A percentile compares a stretch with the other conserved stretches of the same genome.
Conservation (phyloP, 208 protist genomes). For the Acanthamoeba triangularis region DNA sequence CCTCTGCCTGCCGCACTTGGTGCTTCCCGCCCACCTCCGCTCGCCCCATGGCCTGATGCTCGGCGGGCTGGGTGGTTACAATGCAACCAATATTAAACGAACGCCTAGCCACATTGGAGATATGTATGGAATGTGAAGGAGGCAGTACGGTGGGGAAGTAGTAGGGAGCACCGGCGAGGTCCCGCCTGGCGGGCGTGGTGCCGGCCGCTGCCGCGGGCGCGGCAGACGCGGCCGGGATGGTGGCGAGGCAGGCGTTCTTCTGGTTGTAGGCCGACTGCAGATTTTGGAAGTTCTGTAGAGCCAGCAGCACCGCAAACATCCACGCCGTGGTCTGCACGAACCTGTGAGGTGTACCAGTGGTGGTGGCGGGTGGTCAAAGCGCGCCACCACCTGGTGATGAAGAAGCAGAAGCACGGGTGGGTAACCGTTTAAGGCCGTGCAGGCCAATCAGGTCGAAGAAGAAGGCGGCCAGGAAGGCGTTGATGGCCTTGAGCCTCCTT, state of each 20-base stretch:
- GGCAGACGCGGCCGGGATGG: neutral
- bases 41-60: too few species aligned
- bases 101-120: too few species aligned
- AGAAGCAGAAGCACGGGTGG: neutral
- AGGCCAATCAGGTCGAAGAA: constrained; percentile 37
- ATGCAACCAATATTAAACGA: too few species aligned
- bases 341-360: neutral
- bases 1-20: neutral
- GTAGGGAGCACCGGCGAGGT: neutral
- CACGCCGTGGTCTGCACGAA: constrained; percentile 17
- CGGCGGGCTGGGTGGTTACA: too few species aligned
- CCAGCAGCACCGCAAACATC: constrained; percentile 18
- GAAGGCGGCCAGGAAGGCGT: neutral
- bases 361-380: too few species aligned
- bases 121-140: neutral
- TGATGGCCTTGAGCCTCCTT: constrained; percentile 7
- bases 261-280: constrained; percentile 20
- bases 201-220: neutral
- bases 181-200: neutral
- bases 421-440: neutral
- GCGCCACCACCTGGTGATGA: too few species aligned
- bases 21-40: neutral
- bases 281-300: constrained; percentile 54
- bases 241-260: constrained; percentile 33
- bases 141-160: neutral